Percentiles rank a stretch among this genome's conserved stretches.
Conservation (phyloP, 2,329 filamentous ascomycete species). For the Fusarium pseudoanthophilum region DNA sequence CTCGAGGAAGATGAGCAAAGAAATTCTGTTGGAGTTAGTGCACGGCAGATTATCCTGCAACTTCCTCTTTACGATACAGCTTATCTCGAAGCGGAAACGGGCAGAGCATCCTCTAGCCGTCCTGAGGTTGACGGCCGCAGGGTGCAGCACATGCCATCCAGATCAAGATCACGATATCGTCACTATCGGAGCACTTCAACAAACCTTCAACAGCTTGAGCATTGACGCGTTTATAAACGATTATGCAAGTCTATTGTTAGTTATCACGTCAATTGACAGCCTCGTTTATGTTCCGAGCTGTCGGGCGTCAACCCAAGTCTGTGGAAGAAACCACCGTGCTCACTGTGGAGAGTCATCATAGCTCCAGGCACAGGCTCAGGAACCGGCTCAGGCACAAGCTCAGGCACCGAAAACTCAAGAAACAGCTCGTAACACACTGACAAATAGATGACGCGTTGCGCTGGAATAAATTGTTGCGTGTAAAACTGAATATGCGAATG, state of each 20-base stretch:
- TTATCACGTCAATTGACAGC: conserved; percentile 10
- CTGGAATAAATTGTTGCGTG: conserved; percentile 12
- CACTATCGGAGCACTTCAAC: neutral
- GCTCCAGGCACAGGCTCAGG: neutral
- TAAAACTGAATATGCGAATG: conserved; percentile 33
- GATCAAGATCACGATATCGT: conserved; percentile 11
- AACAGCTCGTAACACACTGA: conserved; percentile 27
- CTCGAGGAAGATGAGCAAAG: conserved; percentile 23
- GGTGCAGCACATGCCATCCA: conserved; percentile 17
- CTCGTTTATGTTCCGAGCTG: conserved; percentile 13
- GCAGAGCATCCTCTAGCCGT: conserved; percentile 28
- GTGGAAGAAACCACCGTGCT: conserved; percentile 10
- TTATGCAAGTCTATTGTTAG: conserved; percentile 21
- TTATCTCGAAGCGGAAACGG: conserved; percentile 37
- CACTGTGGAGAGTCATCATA: conserved; percentile 14
- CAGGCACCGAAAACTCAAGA: neutral
- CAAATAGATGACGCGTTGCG: conserved; percentile 33
- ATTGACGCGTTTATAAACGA: conserved; percentile 21
- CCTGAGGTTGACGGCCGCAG: conserved; percentile 44
- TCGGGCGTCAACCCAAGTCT: conserved; percentile 10
- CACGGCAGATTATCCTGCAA: conserved; percentile 28
- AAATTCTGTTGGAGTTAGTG: conserved; percentile 29
- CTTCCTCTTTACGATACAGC: conserved; percentile 33
- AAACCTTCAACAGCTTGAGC: conserved; percentile 11
- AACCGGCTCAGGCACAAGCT: neutral